These are phyloP conservation scores for Plectosphaerella cucumerina DNA, from an alignment of 2,329 filamentous ascomycete species.

Conservation along the genomic window DNA sequence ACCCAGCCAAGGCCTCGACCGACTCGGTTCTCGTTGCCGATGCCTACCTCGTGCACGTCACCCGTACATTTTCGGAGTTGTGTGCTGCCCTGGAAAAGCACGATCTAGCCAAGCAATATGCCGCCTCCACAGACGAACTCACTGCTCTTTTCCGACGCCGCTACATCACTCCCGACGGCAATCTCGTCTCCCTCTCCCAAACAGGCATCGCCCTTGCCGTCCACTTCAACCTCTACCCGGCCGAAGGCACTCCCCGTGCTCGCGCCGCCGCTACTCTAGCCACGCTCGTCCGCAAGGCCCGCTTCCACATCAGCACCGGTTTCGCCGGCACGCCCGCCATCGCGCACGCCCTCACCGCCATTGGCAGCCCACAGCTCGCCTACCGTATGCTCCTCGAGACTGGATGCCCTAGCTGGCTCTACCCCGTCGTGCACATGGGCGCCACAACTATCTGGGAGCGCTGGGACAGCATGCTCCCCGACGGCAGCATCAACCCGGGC, in stretches of 20 bases:
- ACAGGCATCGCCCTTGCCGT: conserved; percentile 7
- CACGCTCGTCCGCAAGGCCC: conserved; percentile 5
- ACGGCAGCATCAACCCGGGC: conserved; percentile 31
- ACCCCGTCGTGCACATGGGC: conserved; percentile 29
- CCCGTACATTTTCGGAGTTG: conserved; percentile 1
- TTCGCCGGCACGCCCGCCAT: conserved; percentile 9
- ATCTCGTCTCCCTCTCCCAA: conserved; percentile 7
- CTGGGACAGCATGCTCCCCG: conserved; percentile 32
- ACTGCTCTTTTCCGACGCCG: conserved; percentile 3
- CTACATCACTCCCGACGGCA: conserved; percentile 9
- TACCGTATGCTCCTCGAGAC: conserved; percentile 33
- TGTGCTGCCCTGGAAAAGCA: conserved; percentile 1
- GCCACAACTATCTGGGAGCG: conserved; percentile 38
- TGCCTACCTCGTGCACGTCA: conserved; percentile 6
- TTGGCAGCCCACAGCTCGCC: conserved; percentile 12
- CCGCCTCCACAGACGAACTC: neutral
- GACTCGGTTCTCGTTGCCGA: conserved; percentile 7
- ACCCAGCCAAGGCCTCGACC: conserved; percentile 6
- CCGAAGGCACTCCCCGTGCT: neutral
- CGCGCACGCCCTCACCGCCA: conserved; percentile 7
- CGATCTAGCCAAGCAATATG: neutral
- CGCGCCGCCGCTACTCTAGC: conserved; percentile 6
- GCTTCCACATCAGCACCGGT: conserved; percentile 7
- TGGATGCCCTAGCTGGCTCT: conserved; percentile 30
- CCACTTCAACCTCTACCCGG: conserved; percentile 7